Base-by-base conservation (phyloP, 1,139 yeast species). In the Yamadazyma conglobata region DNA sequence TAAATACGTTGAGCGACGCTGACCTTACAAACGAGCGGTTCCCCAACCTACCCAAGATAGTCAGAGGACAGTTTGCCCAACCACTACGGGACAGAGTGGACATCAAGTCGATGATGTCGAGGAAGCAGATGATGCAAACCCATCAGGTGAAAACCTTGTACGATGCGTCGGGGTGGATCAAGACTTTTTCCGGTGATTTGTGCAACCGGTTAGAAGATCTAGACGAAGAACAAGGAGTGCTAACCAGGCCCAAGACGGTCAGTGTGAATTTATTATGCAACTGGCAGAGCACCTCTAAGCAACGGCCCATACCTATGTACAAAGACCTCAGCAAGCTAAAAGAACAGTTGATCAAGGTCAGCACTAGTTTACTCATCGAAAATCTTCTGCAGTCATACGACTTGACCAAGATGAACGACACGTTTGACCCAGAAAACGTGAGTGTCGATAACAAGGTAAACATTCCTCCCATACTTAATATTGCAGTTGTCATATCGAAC, bases 21-120 rank as follows among this genome's bases (percentile, higher is more conserved):
- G 65, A 64, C 6, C 47, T 78, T 15, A 48, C 50, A 6, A 70
- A 67, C 5, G 33, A 33, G n/a, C 18, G 30, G 16, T 22, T 28
- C 17, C 40, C 40, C 15, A 33, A 42, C 29, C 25, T 44, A 10
- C 79, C 65, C 50, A 60, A 73, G 13, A 56, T 88, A 19, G 80
- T 81, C 0, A 61, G 88, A 22, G 98, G 97, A 0, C 54, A 66
- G 12, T 67, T 67, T 36, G 47, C 59, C 20, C 64, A 64, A 15
- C 79, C 77, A 24, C 59, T 91, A 7, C 64, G 70, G 10, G 64
- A 73, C 12, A 62, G 82, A 33, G 72, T 79, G 0, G 77, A 79
- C 22, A 70, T 85, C 13, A 87, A 88, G 49, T 81, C 95, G 1
- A 88, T 91, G 97, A 78, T 79, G 60, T 82, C 96, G 0, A 77